Percentiles rank a stretch among this genome's conserved stretches.
Evolutionary conservation across 192 early-diverging fungal species (phyloP).

Genomic region (Backusella westeae): DNA sequence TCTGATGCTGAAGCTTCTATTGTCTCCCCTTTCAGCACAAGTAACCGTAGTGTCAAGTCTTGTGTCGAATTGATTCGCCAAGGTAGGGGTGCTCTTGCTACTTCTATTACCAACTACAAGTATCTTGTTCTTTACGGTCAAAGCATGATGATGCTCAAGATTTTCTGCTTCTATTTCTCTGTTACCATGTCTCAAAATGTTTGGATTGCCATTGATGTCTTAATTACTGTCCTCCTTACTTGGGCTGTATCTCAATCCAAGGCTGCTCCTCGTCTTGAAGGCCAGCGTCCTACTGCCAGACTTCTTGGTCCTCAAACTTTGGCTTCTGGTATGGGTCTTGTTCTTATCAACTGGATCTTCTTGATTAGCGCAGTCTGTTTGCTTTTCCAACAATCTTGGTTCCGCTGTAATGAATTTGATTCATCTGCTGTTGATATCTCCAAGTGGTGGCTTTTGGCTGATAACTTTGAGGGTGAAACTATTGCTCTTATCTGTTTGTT

Average conservation of each 20-base stretch:
- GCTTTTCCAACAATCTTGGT: conserved; percentile 60
- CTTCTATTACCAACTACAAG: conserved; percentile 69
- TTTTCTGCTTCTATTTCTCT: conserved; percentile 67
- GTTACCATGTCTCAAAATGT: conserved; percentile 56
- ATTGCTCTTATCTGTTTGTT: conserved; percentile 54
- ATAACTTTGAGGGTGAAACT: conserved; percentile 66
- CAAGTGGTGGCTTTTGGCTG: conserved; percentile 74
- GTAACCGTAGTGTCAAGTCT: conserved; percentile 55
- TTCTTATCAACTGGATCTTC: conserved; percentile 67
- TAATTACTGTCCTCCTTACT: conserved; percentile 59
- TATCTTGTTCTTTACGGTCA: conserved; percentile 65
- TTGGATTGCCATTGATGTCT: conserved; percentile 73
- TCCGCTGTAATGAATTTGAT: conserved; percentile 71
- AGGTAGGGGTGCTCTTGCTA: conserved; percentile 69
- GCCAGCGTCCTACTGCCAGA: conserved; percentile 63
- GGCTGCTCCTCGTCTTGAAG: conserved; percentile 51
- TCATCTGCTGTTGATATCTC: conserved; percentile 52
- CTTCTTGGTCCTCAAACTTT: conserved; percentile 71
- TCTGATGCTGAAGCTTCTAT: conserved; percentile 80
- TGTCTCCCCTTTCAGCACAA: conserved; percentile 77
- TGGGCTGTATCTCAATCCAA: conserved; percentile 61
- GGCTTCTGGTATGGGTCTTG: conserved; percentile 56
- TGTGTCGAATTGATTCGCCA: conserved; percentile 72
- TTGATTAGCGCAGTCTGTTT: conserved; percentile 43
- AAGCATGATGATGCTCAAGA: conserved; percentile 58